These are phyloP conservation scores for Rhizopogon sp. DNA, from an alignment of 768 basidiomycete genomes.

Conservation along the genomic window DNA sequence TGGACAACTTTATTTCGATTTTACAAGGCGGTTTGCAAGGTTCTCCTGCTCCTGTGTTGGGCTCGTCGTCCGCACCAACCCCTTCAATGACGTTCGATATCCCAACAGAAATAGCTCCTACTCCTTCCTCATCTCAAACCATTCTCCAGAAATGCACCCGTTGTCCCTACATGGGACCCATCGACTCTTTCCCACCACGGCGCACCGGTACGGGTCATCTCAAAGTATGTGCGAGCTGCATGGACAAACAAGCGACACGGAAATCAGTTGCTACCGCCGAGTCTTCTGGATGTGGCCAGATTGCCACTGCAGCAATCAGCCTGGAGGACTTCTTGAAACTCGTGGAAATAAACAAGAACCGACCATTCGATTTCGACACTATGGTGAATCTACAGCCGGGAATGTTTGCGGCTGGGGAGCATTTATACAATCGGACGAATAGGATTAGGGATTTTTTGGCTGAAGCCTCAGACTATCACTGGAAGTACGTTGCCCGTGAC, in stretches of 20 bases:
- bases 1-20: background rate
- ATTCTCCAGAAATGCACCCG: conserved; percentile 27
- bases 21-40: background rate
- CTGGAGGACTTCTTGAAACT: conserved; percentile 29
- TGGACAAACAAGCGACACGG: conserved; percentile 30
- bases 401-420: conserved; percentile 27
- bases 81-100: conserved; percentile 13
- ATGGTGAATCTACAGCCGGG: conserved; percentile 29
- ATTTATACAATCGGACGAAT: conserved; percentile 30
- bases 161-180: conserved; percentile 25
- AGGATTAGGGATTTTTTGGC: conserved; percentile 29
- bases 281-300: conserved; percentile 25
- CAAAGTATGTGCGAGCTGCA: conserved; percentile 27
- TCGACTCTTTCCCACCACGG: conserved; percentile 23
- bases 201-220: conserved; percentile 26
- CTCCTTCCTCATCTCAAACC: conserved; percentile 2
- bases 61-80: conserved; percentile 11
- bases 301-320: conserved; percentile 30
- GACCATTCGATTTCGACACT: conserved; percentile 29
- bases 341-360: conserved; percentile 26
- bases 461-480: conserved; percentile 30
- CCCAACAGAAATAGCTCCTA: conserved; percentile 6
- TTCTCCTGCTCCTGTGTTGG: conserved; percentile 5
- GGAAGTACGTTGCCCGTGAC: conserved; percentile 22
- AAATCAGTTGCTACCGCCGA: conserved; percentile 26